Evolutionary conservation across 176 grass and related monocot genomes (phyloP), one percentile per base, ranked within the genome.

Genomic region (Stipa capillata): DNA sequence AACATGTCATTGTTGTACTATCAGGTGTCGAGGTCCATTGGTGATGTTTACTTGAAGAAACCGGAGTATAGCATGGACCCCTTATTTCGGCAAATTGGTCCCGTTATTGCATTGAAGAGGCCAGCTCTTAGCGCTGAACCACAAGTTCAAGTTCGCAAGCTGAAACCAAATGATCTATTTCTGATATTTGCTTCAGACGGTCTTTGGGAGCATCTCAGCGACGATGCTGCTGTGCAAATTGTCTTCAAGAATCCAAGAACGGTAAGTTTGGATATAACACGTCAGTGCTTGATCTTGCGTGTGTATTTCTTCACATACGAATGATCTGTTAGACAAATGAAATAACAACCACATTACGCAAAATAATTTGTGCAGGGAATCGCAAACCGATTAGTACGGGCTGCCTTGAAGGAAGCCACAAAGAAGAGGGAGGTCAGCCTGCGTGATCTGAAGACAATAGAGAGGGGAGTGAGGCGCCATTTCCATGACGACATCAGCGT

Each of bases 181-280:
- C 59, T 97, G 44, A 97, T 97, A 83, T 97, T 97, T 80, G 94
- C 94, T 76, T 93, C 94, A 1, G 94, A 97, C 36, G 94, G 94
- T 58, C 85, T 97, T 41, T 97, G 94, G 94, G 94, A 97, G 74
- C 88, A 97, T 69, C 82, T 97, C 18, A 93, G 65, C 5, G 94
- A 97, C 13, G 87, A 97, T 48, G 84, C 50, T 80, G 94, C 91
- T 2, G 94, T 93, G 63, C 86, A 97, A 40, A 97, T 97, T 18
- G 94, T 97, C 64, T 89, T 89, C 84, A 97, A 90, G 82, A 90
- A 90, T 42, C 88, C 93, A 28, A 93, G 90, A 90, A 85, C 80
- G 5, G 93, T 93, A 88, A 86, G 87, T 55, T 76, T 37, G 31
- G 20, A 50, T 7, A 12, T 11, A 36, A 0, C 59, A 47, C 1